Conservation (phyloP, 108 stramenopile genomes). For the Skeletonema marinoi region DNA sequence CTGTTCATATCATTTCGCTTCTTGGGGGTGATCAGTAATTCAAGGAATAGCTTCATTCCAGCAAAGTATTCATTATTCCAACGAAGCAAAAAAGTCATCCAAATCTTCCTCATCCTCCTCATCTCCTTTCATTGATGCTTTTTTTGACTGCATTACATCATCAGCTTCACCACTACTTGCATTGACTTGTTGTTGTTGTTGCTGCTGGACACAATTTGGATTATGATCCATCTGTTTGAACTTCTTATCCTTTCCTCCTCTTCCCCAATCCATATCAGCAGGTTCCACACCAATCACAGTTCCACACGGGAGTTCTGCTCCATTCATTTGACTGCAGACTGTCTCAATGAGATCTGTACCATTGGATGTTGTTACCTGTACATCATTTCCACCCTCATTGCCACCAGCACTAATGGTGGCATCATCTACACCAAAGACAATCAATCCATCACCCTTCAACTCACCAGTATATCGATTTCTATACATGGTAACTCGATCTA, state of each 20-base stretch:
- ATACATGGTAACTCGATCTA: slow-evolving; percentile 76
- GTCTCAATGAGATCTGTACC: slow-evolving; percentile 49
- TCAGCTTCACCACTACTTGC: background rate
- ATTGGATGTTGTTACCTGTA: background rate
- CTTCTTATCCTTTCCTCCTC: background rate
- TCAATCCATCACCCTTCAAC: slow-evolving; percentile 77
- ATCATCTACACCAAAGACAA: slow-evolving; percentile 58
- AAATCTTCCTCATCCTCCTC: slow-evolving; percentile 54
- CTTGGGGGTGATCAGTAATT: too few relatives aligned
- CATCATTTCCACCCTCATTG: slow-evolving; percentile 11
- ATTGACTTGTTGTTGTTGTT: background rate
- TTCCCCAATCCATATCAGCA: slow-evolving; percentile 45
- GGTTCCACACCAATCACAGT: slow-evolving; percentile 59
- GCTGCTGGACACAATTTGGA: background rate
- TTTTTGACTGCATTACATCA: background rate
- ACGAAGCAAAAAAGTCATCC: slow-evolving; percentile 74
- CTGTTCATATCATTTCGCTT: too few relatives aligned
- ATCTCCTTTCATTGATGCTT: background rate
- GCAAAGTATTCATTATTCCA: slow-evolving; percentile 22
- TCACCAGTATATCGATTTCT: slow-evolving; percentile 55
- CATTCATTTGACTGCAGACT: slow-evolving; percentile 82
- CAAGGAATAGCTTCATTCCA: too few relatives aligned
- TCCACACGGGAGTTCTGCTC: slow-evolving; percentile 67
- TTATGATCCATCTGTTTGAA: slow-evolving; percentile 1
- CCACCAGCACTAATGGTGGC: slow-evolving; percentile 3